phyloP scores from a whole-genome alignment of 2,329 filamentous ascomycete species.

The Epicoccum sorghinum region DNA sequence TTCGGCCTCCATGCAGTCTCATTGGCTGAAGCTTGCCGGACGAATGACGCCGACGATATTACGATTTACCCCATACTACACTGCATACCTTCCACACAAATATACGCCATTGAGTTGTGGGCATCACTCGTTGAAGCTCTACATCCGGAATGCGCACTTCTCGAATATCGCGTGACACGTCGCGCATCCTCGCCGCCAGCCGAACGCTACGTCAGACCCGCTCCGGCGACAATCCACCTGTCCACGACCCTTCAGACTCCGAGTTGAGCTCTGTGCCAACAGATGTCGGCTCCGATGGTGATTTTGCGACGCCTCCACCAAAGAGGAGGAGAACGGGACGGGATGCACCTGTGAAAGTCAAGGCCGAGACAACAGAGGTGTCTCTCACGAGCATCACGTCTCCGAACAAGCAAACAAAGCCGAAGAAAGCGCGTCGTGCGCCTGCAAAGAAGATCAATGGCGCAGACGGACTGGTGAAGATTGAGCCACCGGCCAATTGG shows the following conservation, averaged over 20 bases:
- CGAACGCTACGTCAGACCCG: slow-evolving; percentile 44
- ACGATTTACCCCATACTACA: not conserved
- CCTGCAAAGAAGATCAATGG: slow-evolving; percentile 44
- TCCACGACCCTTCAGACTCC: slow-evolving; percentile 36
- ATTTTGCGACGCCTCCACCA: slow-evolving; percentile 22
- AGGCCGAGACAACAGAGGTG: slow-evolving; percentile 24
- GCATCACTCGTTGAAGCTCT: too few species aligned
- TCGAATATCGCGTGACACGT: slow-evolving; percentile 46
- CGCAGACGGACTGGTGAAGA: slow-evolving; percentile 47
- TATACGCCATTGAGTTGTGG: too few species aligned
- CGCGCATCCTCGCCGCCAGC: slow-evolving; percentile 39
- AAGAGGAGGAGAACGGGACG: slow-evolving; percentile 57
- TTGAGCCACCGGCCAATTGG: slow-evolving; percentile 78
- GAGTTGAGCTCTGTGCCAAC: slow-evolving; percentile 41
- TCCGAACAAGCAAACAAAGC: slow-evolving; percentile 30
- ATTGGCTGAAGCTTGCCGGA: not conserved
- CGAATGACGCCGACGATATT: slow-evolving; percentile 14
- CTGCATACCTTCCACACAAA: not conserved
- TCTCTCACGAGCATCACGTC: slow-evolving; percentile 28
- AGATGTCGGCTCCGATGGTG: slow-evolving; percentile 32
- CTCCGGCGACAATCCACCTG: slow-evolving; percentile 29
- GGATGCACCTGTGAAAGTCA: slow-evolving; percentile 43
- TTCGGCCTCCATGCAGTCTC: slow-evolving; percentile 6
- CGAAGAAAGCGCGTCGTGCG: slow-evolving; percentile 46
- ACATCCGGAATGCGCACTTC: slow-evolving; percentile 43